Evolutionary conservation across 164 flowering plant species (phyloP), one percentile per base, ranked within the genome.

Genomic region (Liriodendron chinense): DNA sequence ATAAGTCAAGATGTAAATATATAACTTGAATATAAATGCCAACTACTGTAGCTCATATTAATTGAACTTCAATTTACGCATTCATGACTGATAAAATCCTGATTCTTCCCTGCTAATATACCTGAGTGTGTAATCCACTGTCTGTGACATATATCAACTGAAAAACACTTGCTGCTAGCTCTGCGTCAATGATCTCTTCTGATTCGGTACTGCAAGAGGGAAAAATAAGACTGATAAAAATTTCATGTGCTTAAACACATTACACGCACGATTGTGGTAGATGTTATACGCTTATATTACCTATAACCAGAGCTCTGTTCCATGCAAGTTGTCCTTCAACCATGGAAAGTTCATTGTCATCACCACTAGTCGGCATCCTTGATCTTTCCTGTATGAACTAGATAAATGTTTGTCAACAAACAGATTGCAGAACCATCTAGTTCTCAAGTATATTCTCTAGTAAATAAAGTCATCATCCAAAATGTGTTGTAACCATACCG

Each of bases 151-250:
- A 92, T 78, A 96, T 89, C 73, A 96, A 79, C 78, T 89, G 94
- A 81, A 96, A 80, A 71, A 96, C 94, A 78, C 99, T 96, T 65
- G 98, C 98, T 65, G 99, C 89, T 69, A 96, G 97, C 83, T 94
- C 99, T 18, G 98, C 99, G 87, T 96, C 99, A 79, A 94, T 85
- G 66, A 90, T 83, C 84, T 96, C 99, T 82, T 92, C 97, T 61
- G 99, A 87, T 75, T 96, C 99, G 63, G 79, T 76, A 82, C 98
- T 92, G 89, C 88, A 89, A 67, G 16, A 76, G 16, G 65, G 68
- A 4, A 13, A 77, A 13, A 18, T 13, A 48, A 71, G n/a, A 28
- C 7, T 65, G 23, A 47, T 23, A 26, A 7, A 50, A 18, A 50
- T 7, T 1, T 22, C n/a, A 34, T 34, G 18, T n/a, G 12, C n/a